A percentile compares a stretch with the other conserved stretches of the same genome.
Conservation (phyloP, 345 rosid genomes). For the Abelmoschus esculentus region DNA sequence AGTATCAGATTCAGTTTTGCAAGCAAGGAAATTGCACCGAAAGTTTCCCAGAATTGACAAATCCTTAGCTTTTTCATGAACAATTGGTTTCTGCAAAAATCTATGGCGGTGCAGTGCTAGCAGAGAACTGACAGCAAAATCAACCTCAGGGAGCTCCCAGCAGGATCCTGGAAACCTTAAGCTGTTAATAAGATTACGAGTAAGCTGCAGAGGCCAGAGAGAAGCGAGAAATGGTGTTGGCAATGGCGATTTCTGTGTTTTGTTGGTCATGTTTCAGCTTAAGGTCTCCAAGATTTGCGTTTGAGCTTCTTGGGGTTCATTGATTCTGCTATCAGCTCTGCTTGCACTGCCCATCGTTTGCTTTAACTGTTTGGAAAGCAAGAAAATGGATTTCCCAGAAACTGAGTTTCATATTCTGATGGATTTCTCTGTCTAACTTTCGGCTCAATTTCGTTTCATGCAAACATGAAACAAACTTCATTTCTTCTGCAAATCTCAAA, state of each 20-base stretch:
- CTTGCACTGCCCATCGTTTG: not conserved
- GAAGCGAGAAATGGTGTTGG: too few species aligned
- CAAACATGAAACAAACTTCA: not conserved
- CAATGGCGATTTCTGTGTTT: not conserved
- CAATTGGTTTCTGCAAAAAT: too few species aligned
- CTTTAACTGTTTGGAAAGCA: too few species aligned
- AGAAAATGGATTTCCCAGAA: too few species aligned
- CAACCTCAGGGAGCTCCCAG: not conserved
- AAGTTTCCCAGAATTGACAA: not conserved
- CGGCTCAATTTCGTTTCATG: conserved; percentile 7
- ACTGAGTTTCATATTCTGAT: not conserved
- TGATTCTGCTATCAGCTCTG: conserved; percentile 2
- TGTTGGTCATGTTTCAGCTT: not conserved
- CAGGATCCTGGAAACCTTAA: not conserved
- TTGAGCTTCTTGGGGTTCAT: not conserved
- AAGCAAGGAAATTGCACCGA: conserved; percentile 1
- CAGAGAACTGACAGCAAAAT: not conserved
- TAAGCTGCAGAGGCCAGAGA: too few species aligned
- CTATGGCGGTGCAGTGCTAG: not conserved
- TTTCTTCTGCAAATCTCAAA: not conserved
- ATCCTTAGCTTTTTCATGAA: not conserved
- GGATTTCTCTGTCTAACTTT: not conserved
- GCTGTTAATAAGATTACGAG: not conserved
- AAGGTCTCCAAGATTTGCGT: not conserved
- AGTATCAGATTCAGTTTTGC: not conserved